These are phyloP conservation scores for Kodamaea jinghongensis DNA, from an alignment of 805 yeast species.

Conservation along the genomic window DNA sequence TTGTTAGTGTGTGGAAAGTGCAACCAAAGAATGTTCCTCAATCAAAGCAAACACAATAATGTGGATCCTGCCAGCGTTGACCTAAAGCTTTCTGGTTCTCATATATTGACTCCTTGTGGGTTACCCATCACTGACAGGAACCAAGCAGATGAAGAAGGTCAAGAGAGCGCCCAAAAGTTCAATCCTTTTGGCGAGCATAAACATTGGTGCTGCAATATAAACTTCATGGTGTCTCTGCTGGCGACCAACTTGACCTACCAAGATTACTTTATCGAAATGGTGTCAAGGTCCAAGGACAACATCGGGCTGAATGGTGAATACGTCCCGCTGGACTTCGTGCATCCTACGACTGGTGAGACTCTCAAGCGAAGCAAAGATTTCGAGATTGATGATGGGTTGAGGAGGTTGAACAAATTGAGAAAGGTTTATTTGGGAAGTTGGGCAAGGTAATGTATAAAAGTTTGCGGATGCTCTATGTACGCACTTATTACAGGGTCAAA, in stretches of 20 bases:
- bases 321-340: background rate
- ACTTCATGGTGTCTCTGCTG: conserved; percentile 12
- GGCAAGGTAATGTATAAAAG: background rate
- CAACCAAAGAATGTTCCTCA: conserved; percentile 32
- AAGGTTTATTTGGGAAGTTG: conserved; percentile 26
- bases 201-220: conserved; percentile 32
- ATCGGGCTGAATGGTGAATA: conserved; percentile 25
- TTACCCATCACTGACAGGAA: conserved; percentile 20
- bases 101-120: conserved; percentile 29
- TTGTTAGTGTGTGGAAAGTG: conserved; percentile 37
- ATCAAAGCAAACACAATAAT: conserved; percentile 9
- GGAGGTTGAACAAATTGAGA: conserved; percentile 32
- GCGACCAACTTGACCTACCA: conserved; percentile 3
- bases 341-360: background rate
- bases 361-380: conserved; percentile 21
- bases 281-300: conserved; percentile 19
- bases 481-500: too few relatives aligned
- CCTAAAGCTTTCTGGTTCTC: conserved; percentile 20
- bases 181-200: conserved; percentile 32
- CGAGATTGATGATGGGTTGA: conserved; percentile 33
- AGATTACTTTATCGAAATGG: conserved; percentile 24
- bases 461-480: background rate
- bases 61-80: conserved; percentile 4
- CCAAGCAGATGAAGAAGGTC: conserved; percentile 12
- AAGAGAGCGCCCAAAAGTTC: conserved; percentile 7